Conservation (phyloP, 2,329 filamentous ascomycete species). For the Keithomyces neogunnii region DNA sequence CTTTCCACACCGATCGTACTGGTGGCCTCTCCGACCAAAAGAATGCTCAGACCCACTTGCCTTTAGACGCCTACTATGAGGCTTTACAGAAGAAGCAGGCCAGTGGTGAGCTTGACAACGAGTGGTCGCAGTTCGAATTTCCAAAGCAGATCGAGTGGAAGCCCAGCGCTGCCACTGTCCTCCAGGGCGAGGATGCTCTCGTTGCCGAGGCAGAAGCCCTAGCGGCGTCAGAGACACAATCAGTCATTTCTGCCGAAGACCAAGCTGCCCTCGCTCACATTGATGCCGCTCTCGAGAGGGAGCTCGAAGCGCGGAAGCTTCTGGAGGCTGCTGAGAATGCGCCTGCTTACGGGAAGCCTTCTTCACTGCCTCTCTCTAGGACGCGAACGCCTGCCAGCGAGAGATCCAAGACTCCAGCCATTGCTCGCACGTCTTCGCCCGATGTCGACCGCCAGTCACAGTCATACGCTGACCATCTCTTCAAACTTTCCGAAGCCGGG, state of each 20-base stretch:
- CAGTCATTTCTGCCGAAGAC: slow-evolving; percentile 35
- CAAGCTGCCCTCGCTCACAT: slow-evolving; percentile 67
- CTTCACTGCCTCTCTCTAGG: slow-evolving; percentile 31
- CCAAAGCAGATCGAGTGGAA: slow-evolving; percentile 87
- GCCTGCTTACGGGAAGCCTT: slow-evolving; percentile 25
- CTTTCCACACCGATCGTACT: slow-evolving; percentile 56
- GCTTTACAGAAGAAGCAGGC: slow-evolving; percentile 75
- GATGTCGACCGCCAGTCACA: slow-evolving; percentile 55
- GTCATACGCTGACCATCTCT: slow-evolving; percentile 70
- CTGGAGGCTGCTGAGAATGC: slow-evolving; percentile 37
- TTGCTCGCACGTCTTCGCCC: slow-evolving; percentile 50
- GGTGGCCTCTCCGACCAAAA: slow-evolving; percentile 47
- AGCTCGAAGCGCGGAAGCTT: slow-evolving; percentile 51
- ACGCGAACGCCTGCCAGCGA: slow-evolving; percentile 32
- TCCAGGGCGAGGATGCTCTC: slow-evolving; percentile 50
- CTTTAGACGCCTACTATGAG: slow-evolving; percentile 85
- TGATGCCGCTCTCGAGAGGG: slow-evolving; percentile 73
- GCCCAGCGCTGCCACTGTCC: slow-evolving; percentile 45
- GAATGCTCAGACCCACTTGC: slow-evolving; percentile 47
- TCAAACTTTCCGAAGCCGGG: slow-evolving; percentile 60
- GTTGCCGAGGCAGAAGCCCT: slow-evolving; percentile 23
- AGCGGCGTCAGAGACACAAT: slow-evolving; percentile 27
- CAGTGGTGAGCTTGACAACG: slow-evolving; percentile 56
- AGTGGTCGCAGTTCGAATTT: slow-evolving; percentile 90
- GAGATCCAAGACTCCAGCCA: slow-evolving; percentile 34